A percentile compares a stretch with the other conserved stretches of the same genome.
phyloP scores from a whole-genome alignment of 805 yeast genomes.

The Suhomyces faveliae region DNA sequence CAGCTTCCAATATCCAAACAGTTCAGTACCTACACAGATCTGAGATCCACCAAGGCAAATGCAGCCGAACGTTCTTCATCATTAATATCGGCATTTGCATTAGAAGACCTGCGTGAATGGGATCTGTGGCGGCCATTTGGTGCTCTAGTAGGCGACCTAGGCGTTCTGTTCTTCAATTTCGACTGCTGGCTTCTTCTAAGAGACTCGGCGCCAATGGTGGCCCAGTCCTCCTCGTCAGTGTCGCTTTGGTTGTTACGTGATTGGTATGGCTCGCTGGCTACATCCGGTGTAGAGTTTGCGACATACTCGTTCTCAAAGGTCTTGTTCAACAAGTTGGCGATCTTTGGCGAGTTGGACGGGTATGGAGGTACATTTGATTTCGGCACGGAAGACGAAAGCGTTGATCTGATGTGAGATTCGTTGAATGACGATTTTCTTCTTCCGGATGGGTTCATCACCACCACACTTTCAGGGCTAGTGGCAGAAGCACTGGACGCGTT shows the following conservation, averaged over 20 bases:
- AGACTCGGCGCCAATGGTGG: slow-evolving; percentile 75
- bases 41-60: slow-evolving; percentile 62
- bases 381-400: slow-evolving; percentile 25
- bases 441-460: slow-evolving; percentile 6
- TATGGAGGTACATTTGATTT: slow-evolving; percentile 4
- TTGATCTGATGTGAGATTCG: slow-evolving; percentile 44
- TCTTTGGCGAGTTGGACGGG: slow-evolving; percentile 11
- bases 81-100: slow-evolving; percentile 15
- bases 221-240: slow-evolving; percentile 98
- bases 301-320: slow-evolving; percentile 8
- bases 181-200: slow-evolving; percentile 40
- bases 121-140: slow-evolving; percentile 1
- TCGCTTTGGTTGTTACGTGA: slow-evolving; percentile 44
- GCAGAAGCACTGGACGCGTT: slow-evolving; percentile 4
- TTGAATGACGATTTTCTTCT: slow-evolving; percentile 42
- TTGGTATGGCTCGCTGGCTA: slow-evolving; percentile 1
- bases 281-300: slow-evolving; percentile 12
- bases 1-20: neutral
- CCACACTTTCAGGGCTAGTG: slow-evolving; percentile 11
- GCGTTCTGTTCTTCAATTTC: slow-evolving; percentile 8
- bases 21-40: slow-evolving; percentile 6
- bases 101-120: slow-evolving; percentile 8
- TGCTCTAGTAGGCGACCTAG: slow-evolving; percentile 10
- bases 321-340: slow-evolving; percentile 14
- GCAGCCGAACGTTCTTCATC: slow-evolving; percentile 56